Conservation (phyloP, 2,329 filamentous ascomycete species). For the Diaporthe sp. region DNA sequence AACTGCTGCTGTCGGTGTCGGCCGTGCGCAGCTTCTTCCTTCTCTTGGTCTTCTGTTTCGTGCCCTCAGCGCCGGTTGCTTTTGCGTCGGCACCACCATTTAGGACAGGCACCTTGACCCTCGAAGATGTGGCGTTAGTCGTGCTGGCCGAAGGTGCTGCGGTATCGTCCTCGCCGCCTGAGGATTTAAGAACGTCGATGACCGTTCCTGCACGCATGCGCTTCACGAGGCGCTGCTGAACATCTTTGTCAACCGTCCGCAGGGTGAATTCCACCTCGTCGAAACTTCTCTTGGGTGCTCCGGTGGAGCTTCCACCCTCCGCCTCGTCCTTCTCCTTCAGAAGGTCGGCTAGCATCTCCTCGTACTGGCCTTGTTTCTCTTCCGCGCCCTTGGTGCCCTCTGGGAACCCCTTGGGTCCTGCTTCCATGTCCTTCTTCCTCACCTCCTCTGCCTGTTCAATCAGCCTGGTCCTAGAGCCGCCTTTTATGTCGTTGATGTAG, state of each 20-base stretch:
- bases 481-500: slow-evolving; percentile 86
- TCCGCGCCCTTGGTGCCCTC: slow-evolving; percentile 63
- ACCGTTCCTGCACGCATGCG: slow-evolving; percentile 74
- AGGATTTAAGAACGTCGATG: slow-evolving; percentile 63
- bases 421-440: slow-evolving; percentile 69
- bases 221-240: slow-evolving; percentile 71
- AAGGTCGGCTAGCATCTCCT: slow-evolving; percentile 67
- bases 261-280: slow-evolving; percentile 67
- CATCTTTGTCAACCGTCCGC: slow-evolving; percentile 63
- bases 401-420: slow-evolving; percentile 63
- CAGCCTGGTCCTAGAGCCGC: slow-evolving; percentile 78
- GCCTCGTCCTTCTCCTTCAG: slow-evolving; percentile 53
- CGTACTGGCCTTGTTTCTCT: slow-evolving; percentile 68
- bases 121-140: slow-evolving; percentile 47
- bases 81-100: slow-evolving; percentile 39
- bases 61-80: slow-evolving; percentile 56
- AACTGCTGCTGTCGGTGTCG: slow-evolving; percentile 59
- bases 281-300: slow-evolving; percentile 59
- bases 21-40: slow-evolving; percentile 66
- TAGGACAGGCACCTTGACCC: slow-evolving; percentile 43
- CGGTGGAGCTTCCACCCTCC: slow-evolving; percentile 47
- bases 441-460: slow-evolving; percentile 75
- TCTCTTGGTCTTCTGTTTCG: slow-evolving; percentile 61
- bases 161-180: slow-evolving; percentile 59
- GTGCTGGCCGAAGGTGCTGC: slow-evolving; percentile 47